Conservation (phyloP, 2,329 filamentous ascomycete species). For the Triangularia verruculosa region DNA sequence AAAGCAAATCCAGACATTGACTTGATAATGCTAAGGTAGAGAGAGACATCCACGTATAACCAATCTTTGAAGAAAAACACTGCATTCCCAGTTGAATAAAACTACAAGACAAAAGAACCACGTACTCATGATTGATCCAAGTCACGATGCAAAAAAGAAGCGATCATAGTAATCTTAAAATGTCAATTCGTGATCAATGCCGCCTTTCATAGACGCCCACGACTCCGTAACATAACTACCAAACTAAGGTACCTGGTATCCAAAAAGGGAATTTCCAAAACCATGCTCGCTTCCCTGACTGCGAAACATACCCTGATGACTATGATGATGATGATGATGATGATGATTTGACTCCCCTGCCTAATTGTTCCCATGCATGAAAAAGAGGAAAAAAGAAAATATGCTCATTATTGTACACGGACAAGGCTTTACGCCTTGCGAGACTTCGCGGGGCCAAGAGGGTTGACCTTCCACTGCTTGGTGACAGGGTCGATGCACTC, state of each 20-base stretch:
- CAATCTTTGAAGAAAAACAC: too few species aligned
- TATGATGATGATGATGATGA: not conserved
- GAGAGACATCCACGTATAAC: too few species aligned
- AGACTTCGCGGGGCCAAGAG: slow-evolving; percentile 8
- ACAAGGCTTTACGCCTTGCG: slow-evolving; percentile 9
- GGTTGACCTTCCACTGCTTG: slow-evolving; percentile 28
- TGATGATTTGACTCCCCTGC: not conserved
- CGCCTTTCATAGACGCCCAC: not conserved
- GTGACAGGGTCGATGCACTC: slow-evolving; percentile 27
- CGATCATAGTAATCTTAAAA: not conserved
- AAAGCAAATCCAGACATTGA: too few species aligned
- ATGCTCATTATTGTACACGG: not conserved
- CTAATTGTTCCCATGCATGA: not conserved
- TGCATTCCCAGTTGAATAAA: not conserved
- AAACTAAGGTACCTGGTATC: not conserved
- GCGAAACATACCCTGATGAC: not conserved
- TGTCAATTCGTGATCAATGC: not conserved
- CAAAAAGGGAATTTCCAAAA: not conserved
- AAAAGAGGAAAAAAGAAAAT: slow-evolving; percentile 9
- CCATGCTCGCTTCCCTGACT: not conserved
- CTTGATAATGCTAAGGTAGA: too few species aligned
- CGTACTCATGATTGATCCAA: not conserved
- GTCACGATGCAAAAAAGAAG: not conserved
- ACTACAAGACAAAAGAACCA: not conserved
- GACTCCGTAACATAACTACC: not conserved